phyloP scores from a whole-genome alignment of 176 grass and related monocot species.

The Musa itinerans region DNA sequence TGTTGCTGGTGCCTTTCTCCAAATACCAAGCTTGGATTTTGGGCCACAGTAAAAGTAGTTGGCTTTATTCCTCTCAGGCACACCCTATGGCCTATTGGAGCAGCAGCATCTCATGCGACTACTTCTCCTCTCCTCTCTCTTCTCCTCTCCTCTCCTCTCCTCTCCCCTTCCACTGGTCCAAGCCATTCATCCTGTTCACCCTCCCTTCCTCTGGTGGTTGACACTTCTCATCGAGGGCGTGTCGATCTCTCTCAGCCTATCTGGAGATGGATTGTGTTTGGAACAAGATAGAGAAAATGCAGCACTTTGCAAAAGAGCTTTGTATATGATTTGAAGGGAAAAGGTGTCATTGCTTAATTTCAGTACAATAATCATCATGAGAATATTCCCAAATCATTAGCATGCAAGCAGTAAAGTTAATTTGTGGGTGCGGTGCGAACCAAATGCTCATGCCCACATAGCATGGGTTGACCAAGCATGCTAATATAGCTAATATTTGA shows the following conservation, averaged over 20 bases:
- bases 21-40: constrained; percentile 10
- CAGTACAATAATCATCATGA: no score
- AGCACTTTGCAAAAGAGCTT: no score
- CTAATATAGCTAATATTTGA: no score
- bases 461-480: no score
- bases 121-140: not conserved
- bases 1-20: not conserved
- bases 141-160: not conserved
- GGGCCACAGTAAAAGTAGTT: constrained; percentile 1
- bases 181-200: not conserved
- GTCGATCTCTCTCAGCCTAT: not conserved
- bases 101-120: not conserved
- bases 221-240: not conserved
- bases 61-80: constrained; percentile 6
- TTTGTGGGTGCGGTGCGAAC: no score
- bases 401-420: no score
- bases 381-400: no score
- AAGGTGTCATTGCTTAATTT: no score
- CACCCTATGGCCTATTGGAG: not conserved
- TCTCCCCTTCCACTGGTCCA: not conserved
- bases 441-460: no score
- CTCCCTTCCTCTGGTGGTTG: not conserved
- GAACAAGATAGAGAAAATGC: no score
- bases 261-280: no score
- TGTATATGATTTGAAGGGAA: no score